Evolutionary conservation across 129 eudicot genomes (phyloP), one percentile per base, ranked within the genome.

Genomic region (Arctium lappa): DNA sequence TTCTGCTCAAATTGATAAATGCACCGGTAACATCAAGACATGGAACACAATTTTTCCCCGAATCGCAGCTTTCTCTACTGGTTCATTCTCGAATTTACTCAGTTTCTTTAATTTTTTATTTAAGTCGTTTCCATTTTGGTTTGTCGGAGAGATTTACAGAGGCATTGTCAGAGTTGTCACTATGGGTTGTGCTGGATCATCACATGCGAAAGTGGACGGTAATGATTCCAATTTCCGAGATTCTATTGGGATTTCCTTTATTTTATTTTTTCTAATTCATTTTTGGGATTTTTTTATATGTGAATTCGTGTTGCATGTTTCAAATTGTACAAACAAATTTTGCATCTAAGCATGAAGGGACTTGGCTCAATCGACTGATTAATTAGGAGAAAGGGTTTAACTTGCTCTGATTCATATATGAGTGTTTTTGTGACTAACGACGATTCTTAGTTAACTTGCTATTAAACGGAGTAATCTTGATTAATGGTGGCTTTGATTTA

Each of bases 151-250:
- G n/a, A 72, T 72, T 72, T 36, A 34, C 31, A 53, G 10, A 69
- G 36, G 32, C 42, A 63, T 80, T 12, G 60, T 66, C 65, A 68
- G 79, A 56, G 84, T 46, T 56, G 9, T 36, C 79, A 22, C 1
- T 66, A 83, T 83, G 86, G 86, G 86, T 69, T 83, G 82, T 83
- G 81, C 78, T 33, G 86, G 86, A 83, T 83, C 86, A 76, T 68
- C 86, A 63, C 77, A 36, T 76, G 81, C 76, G 4, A 83, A 83
- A 83, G 81, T 32, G 77, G 81, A 82, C 76, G 86, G 86, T 82
- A 75, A 82, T 0, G 2, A 11, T 82, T 82, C 32, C 44, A 46
- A 18, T 75, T 44, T 46, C 29, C 37, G 12, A 8, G 75, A 63
- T 66, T 82, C 27, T 22, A 22, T 22, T 22, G 27, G 27, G 27